Percentiles rank a stretch among this genome's conserved stretches.
Conservation (phyloP, 1,284 basidiomycete genomes). For the Pascua sp. region DNA sequence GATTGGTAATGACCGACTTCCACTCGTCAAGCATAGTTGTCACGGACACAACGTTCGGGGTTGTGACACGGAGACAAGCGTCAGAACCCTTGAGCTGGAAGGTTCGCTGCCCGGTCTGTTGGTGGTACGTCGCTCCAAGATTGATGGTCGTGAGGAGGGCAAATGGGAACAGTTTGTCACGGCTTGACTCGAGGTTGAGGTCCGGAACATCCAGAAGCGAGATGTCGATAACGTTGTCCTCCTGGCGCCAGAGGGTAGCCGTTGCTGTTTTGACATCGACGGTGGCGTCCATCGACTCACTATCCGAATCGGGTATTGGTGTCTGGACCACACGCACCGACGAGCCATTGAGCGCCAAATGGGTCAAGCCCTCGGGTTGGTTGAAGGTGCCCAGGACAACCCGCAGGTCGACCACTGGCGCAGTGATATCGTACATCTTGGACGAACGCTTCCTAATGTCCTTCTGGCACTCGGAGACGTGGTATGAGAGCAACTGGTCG, state of each 20-base stretch:
- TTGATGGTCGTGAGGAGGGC: neutral
- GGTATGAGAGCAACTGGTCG: constrained; percentile 10
- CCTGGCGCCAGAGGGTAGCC: constrained; percentile 2
- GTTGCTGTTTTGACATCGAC: neutral
- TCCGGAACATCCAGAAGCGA: constrained; percentile 13
- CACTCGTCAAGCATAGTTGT: constrained; percentile 17
- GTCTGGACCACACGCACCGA: constrained; percentile 6
- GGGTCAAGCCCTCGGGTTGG: constrained; percentile 3
- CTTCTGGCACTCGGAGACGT: constrained; percentile 9
- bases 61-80: constrained; percentile 14
- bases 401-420: constrained; percentile 9
- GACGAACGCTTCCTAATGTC: neutral
- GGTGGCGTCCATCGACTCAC: neutral
- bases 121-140: constrained; percentile 3
- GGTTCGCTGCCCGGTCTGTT: neutral
- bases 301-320: constrained; percentile 1
- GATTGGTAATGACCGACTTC: constrained; percentile 6
- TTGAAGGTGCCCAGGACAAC: constrained; percentile 6
- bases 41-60: constrained; percentile 16
- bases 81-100: constrained; percentile 12
- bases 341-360: neutral
- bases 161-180: constrained; percentile 5
- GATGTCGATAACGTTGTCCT: neutral
- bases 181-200: neutral
- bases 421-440: constrained; percentile 11